Percentiles rank a stretch among this genome's conserved stretches.
Conservation (phyloP, 2,329 filamentous ascomycete species). For the Cladosporium velox region DNA sequence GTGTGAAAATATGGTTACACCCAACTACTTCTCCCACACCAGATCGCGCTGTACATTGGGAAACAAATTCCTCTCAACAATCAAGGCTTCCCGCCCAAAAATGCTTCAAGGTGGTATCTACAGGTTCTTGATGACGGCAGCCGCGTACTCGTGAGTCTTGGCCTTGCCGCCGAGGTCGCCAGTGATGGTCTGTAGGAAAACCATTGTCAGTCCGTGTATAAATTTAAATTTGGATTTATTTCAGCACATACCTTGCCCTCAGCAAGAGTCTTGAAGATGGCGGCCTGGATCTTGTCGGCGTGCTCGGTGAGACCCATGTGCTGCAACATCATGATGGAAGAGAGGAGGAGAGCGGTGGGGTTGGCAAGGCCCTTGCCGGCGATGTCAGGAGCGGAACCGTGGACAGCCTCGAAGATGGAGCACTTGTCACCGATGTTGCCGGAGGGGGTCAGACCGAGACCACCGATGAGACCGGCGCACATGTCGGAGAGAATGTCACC, state of each 20-base stretch:
- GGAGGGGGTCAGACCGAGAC: conserved; percentile 93
- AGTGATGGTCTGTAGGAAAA: conserved; percentile 65
- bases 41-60: conserved; percentile 16
- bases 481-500: conserved; percentile 99
- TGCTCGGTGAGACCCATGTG: conserved; percentile 91
- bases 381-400: conserved; percentile 96
- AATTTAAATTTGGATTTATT: too few species aligned
- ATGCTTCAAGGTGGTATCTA: conserved; percentile 26
- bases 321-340: conserved; percentile 98
- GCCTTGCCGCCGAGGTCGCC: conserved; percentile 95
- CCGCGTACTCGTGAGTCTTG: conserved; percentile 92
- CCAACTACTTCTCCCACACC: conserved; percentile 13
- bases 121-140: conserved; percentile 77
- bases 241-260: conserved; percentile 75
- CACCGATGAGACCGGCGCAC: conserved; percentile 97
- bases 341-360: conserved; percentile 92
- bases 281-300: conserved; percentile 85
- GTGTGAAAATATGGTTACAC: conserved; percentile 17
- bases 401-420: conserved; percentile 99
- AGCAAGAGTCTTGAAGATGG: conserved; percentile 90
- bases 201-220: background rate
- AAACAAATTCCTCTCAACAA: conserved; percentile 12
- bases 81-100: conserved; percentile 1
- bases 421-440: conserved; percentile 99
- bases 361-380: conserved; percentile 95